phyloP scores from a whole-genome alignment of 208 protist genomes.

The Naegleria lovaniensis region DNA sequence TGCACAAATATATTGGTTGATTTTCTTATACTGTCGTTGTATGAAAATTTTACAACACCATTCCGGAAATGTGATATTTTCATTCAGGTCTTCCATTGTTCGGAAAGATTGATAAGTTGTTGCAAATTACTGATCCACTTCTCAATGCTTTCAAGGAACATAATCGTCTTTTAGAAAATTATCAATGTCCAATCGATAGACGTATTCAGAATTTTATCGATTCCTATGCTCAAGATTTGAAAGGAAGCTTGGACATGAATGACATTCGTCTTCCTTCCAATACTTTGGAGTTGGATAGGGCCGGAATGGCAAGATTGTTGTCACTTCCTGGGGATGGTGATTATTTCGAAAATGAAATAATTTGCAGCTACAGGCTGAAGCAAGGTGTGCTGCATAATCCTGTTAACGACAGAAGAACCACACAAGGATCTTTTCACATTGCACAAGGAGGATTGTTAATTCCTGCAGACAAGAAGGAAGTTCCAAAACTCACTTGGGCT shows the following conservation, averaged over 20 bases:
- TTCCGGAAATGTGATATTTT: neutral
- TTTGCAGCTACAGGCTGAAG: constrained; percentile 35
- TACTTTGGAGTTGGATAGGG: constrained; percentile 37
- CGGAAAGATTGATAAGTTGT: neutral
- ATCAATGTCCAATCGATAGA: constrained; percentile 27
- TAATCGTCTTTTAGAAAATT: neutral
- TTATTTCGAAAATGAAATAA: constrained; percentile 29
- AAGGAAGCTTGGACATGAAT: neutral
- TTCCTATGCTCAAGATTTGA: constrained; percentile 17
- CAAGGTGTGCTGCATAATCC: constrained; percentile 50
- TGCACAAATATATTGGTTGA: too few species aligned
- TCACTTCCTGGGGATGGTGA: constrained; percentile 35
- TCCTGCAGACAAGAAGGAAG: constrained; percentile 43
- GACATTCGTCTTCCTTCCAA: constrained; percentile 10
- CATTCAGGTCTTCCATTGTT: neutral
- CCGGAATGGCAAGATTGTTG: constrained; percentile 30
- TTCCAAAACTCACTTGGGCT: constrained; percentile 28
- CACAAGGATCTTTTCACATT: constrained; percentile 49
- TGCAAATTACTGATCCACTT: neutral
- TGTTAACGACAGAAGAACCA: constrained; percentile 43
- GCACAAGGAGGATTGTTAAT: constrained; percentile 37
- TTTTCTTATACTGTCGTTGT: too few species aligned
- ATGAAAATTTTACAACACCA: neutral
- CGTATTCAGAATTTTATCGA: constrained; percentile 39
- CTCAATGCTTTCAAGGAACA: neutral